A percentile compares a stretch with the other conserved stretches of the same genome.
Evolutionary conservation across 805 yeast genomes (phyloP).

Genomic region (Hagleromyces aurorensis): DNA sequence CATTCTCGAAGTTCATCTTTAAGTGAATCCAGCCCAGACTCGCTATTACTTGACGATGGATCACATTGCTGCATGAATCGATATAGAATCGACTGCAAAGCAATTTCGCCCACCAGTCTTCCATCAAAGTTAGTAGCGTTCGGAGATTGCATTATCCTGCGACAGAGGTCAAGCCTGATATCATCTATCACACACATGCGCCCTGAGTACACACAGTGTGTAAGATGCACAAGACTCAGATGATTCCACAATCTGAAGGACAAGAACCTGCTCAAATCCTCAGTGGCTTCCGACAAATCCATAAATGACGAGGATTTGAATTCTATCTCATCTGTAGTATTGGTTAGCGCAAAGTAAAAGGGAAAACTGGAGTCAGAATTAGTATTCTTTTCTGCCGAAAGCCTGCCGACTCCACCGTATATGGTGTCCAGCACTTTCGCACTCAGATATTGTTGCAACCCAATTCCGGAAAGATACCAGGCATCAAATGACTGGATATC

Average conservation of each 20-base stretch:
- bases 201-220: slow-evolving; percentile 60
- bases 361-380: not conserved
- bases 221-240: slow-evolving; percentile 56
- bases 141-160: slow-evolving; percentile 47
- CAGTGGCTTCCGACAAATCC: slow-evolving; percentile 14
- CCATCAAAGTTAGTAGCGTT: slow-evolving; percentile 73
- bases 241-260: slow-evolving; percentile 63
- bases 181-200: slow-evolving; percentile 56
- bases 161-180: slow-evolving; percentile 48
- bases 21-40: slow-evolving; percentile 19
- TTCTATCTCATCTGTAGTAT: slow-evolving; percentile 16
- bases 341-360: slow-evolving; percentile 11
- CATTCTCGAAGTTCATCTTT: slow-evolving; percentile 45
- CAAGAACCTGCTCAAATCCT: slow-evolving; percentile 46
- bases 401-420: slow-evolving; percentile 1
- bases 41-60: slow-evolving; percentile 28
- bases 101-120: slow-evolving; percentile 72
- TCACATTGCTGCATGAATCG: slow-evolving; percentile 40
- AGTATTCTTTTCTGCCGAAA: not conserved
- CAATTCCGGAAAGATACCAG: slow-evolving; percentile 62
- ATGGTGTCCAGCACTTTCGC: slow-evolving; percentile 33
- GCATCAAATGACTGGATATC: slow-evolving; percentile 51
- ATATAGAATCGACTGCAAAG: slow-evolving; percentile 43
- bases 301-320: slow-evolving; percentile 3
- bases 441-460: slow-evolving; percentile 53